Percentiles rank a stretch among this genome's conserved stretches.
These are phyloP conservation scores for Sordariomycetes sp. DNA, from an alignment of 2,329 filamentous ascomycete genomes.

Conservation along the genomic window DNA sequence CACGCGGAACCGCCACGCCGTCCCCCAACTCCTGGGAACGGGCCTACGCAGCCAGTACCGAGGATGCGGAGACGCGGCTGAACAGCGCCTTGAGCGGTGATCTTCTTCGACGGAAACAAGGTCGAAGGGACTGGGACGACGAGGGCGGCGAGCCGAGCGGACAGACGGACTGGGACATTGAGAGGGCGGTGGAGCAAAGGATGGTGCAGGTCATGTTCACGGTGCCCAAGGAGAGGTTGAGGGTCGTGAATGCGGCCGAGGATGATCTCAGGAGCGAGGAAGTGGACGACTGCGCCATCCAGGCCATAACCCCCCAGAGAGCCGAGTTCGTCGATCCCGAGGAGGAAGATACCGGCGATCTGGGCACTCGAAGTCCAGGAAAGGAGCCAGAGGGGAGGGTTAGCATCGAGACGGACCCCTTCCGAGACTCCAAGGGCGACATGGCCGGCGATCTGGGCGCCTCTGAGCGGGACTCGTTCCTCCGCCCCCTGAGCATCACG, in stretches of 20 bases:
- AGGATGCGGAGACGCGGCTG: constrained; percentile 17
- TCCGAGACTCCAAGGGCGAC: too few species aligned
- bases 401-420: too few species aligned
- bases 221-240: constrained; percentile 73
- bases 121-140: constrained; percentile 40
- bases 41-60: constrained; percentile 1
- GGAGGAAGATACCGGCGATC: constrained; percentile 12
- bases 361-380: constrained; percentile 2
- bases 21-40: constrained; percentile 4
- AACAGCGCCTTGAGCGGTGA: constrained; percentile 35
- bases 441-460: constrained; percentile 6
- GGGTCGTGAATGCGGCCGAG: constrained; percentile 80
- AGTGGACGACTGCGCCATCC: not conserved
- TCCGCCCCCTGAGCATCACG: too few species aligned
- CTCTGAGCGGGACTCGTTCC: not conserved
- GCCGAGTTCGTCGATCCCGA: constrained; percentile 33
- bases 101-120: constrained; percentile 45
- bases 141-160: constrained; percentile 24
- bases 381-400: too few species aligned
- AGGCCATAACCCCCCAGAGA: constrained; percentile 12
- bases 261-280: constrained; percentile 11
- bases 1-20: constrained; percentile 11
- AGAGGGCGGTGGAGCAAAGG: constrained; percentile 59
- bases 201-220: constrained; percentile 87
- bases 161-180: constrained; percentile 73